These are phyloP conservation scores for Crucibulum laeve DNA, from an alignment of 768 basidiomycete genomes.

Conservation along the genomic window DNA sequence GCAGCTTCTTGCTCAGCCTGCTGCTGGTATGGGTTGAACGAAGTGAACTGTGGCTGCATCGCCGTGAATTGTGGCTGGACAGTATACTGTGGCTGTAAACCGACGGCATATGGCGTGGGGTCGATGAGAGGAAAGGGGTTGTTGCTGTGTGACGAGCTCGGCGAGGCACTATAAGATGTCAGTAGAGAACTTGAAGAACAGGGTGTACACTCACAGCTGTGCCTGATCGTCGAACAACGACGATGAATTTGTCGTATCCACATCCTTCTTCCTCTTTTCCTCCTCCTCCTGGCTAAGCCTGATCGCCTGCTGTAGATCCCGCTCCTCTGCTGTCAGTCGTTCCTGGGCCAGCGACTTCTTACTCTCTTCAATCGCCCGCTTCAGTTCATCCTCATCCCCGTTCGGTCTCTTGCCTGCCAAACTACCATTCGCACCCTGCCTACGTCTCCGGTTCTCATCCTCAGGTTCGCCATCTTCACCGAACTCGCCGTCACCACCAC, in stretches of 20 bases:
- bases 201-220: constrained; percentile 54
- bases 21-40: constrained; percentile 93
- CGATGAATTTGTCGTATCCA: constrained; percentile 69
- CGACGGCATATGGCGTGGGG: constrained; percentile 52
- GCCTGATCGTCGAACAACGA: constrained; percentile 85
- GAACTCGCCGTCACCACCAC: constrained; percentile 34
- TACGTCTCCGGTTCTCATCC: constrained; percentile 42
- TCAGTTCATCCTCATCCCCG: constrained; percentile 80
- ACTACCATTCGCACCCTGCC: constrained; percentile 15
- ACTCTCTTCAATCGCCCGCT: constrained; percentile 85
- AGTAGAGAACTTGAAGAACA: constrained; percentile 5
- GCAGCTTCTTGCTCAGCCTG: constrained; percentile 88
- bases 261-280: constrained; percentile 59
- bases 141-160: constrained; percentile 26
- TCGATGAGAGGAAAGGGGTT: constrained; percentile 65
- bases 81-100: constrained; percentile 50
- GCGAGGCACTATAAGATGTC: constrained; percentile 21
- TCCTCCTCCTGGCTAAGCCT: constrained; percentile 91
- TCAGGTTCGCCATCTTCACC: constrained; percentile 30
- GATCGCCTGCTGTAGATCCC: constrained; percentile 81
- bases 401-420: constrained; percentile 26
- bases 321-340: constrained; percentile 69
- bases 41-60: constrained; percentile 81
- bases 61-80: constrained; percentile 76
- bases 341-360: constrained; percentile 72